Evolutionary conservation across 176 grass and related monocot species (phyloP).

Genomic region (Dendrocalamus sinicus): DNA sequence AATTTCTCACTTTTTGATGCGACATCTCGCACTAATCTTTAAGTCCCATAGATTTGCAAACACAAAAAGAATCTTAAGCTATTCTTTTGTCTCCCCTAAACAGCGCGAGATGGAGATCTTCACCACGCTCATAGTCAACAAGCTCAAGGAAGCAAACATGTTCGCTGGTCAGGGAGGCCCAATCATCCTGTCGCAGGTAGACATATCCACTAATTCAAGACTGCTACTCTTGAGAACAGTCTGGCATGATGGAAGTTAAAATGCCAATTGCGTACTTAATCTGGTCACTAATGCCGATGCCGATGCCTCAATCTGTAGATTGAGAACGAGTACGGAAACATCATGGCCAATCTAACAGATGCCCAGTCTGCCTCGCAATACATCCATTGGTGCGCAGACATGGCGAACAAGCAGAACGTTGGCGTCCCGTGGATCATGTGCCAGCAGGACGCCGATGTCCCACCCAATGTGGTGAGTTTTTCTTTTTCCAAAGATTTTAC

Average conservation of each 20-base stretch:
- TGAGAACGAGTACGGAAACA: conserved; percentile 82
- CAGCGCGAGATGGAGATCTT: conserved; percentile 64
- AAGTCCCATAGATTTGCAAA: background rate
- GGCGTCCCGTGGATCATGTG: conserved; percentile 92
- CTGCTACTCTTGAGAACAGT: background rate
- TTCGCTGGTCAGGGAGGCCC: conserved; percentile 83
- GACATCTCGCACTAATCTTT: background rate
- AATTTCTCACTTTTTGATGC: background rate
- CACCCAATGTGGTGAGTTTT: conserved; percentile 51
- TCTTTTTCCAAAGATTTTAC: background rate
- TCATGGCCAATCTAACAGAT: conserved; percentile 46
- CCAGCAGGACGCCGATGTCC: conserved; percentile 70
- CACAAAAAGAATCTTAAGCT: background rate
- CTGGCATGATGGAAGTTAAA: background rate
- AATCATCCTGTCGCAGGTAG: conserved; percentile 79
- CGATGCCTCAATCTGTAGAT: conserved; percentile 43
- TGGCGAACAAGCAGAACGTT: conserved; percentile 66
- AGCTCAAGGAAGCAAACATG: conserved; percentile 66
- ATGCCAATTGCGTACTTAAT: background rate
- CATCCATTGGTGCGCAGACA: conserved; percentile 76
- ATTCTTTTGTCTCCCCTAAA: background rate
- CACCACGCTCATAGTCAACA: conserved; percentile 58
- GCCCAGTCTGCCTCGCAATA: conserved; percentile 56
- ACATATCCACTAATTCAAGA: background rate
- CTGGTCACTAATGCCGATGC: background rate